These are phyloP conservation scores for Athelia psychrophila DNA, from an alignment of 1,284 basidiomycete species.

Conservation along the genomic window DNA sequence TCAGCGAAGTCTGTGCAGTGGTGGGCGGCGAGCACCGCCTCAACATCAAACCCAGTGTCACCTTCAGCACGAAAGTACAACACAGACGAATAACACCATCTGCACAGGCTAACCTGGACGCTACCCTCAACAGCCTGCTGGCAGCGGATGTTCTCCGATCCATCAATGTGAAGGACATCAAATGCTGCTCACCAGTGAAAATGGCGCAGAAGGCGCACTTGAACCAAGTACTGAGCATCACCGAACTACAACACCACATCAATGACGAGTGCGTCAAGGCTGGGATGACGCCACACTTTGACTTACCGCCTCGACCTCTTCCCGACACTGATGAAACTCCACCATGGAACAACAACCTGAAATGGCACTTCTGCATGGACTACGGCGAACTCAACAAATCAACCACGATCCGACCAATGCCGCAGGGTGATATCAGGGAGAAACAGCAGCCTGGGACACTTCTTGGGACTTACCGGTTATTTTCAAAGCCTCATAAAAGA, in stretches of 20 bases:
- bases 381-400: slow-evolving; percentile 1
- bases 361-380: slow-evolving; percentile 11
- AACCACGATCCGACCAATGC: slow-evolving; percentile 10
- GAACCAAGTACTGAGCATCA: slow-evolving; percentile 10
- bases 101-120: neutral
- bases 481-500: slow-evolving; percentile 26
- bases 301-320: slow-evolving; percentile 7
- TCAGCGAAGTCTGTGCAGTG: slow-evolving; percentile 22
- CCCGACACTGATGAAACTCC: neutral
- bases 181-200: slow-evolving; percentile 14
- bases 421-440: slow-evolving; percentile 26
- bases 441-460: slow-evolving; percentile 30
- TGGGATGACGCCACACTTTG: slow-evolving; percentile 6
- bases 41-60: slow-evolving; percentile 10
- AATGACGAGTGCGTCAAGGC: slow-evolving; percentile 16
- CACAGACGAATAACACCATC: slow-evolving; percentile 1
- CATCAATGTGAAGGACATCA: slow-evolving; percentile 15
- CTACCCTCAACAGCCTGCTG: neutral
- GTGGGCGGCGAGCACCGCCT: slow-evolving; percentile 13
- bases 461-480: slow-evolving; percentile 22
- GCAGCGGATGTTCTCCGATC: slow-evolving; percentile 6
- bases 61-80: slow-evolving; percentile 4
- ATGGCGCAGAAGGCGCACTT: slow-evolving; percentile 18
- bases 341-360: neutral
- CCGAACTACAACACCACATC: slow-evolving; percentile 14